Evolutionary conservation across 78 protist genomes (phyloP), one percentile per base, ranked within the genome.

Genomic region (Isochrysis galbana): DNA sequence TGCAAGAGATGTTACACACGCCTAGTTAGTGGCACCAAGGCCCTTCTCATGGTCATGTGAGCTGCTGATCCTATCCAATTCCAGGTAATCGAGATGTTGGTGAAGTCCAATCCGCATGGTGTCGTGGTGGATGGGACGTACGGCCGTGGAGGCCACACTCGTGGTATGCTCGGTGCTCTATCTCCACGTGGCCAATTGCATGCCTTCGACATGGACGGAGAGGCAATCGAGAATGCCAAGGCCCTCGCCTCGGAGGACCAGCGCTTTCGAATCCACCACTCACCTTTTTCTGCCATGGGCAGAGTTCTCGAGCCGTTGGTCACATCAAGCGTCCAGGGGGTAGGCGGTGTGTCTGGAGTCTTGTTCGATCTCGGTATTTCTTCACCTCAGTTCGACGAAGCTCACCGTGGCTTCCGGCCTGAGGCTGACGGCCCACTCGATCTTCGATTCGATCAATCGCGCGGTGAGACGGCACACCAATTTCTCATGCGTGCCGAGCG

Each of bases 381-480:
- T 3, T 80, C 88, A 25, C 88, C 88, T 34, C 88, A 80, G 88
- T 44, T 80, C 38, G 88, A 80, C 55, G 88, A 80, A 22, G 88
- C 88, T 34, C 47, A 44, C 47, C 88, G 88, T 21, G 88, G 88
- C 25, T 80, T 80, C 19, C 54, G 55, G 19, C 88, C 54, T 25
- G 88, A 80, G 88, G 48, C 51, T 34, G 88, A 80, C 88, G 88
- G 88, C 25, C 88, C 88, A 22, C 88, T 80, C 88, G 88, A 80
- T 54, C 41, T 80, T 34, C 88, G 88, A 32, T 80, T 80, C 88
- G 88, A 80, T 38, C 88, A 41, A 54, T 0, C 10, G 74, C 74
- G 23, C 25, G 88, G 88, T 36, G 55, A 21, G 88, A 7, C 88
- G 32, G 88, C 88, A 38, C 34, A 41, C 44, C 39, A 80, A 54